Evolutionary conservation across 306 rosid genomes (phyloP), one percentile per base, ranked within the genome.

Genomic region (Aeschynomene evenia): DNA sequence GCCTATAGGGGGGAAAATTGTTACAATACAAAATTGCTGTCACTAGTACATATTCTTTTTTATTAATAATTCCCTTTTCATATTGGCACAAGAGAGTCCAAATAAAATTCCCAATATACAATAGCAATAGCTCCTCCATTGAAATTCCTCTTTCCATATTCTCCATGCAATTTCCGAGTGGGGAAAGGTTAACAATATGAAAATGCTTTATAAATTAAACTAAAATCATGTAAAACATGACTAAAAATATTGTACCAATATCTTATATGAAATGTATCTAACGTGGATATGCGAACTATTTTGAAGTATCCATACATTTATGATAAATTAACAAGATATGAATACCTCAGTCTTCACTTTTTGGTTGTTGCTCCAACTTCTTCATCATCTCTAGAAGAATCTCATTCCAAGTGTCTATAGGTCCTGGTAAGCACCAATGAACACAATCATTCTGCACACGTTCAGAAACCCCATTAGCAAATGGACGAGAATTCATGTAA

Each of bases 361-460:
- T 54, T 16, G 42, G 18, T 0, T 28, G 63, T 1, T 64, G 68
- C 75, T 39, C 75, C 93, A 84, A 83, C 18, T 63, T 89, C 83
- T 77, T 87, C 65, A 87, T 26, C 23, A 85, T 67, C 58, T 87
- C 79, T 1, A 91, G 36, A 50, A 91, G 31, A 13, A 91, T 85
- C 53, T 85, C 89, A 85, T 91, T 91, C 98, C 98, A 91, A 7
- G 98, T 89, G 77, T 91, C 98, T 4, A 91, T 53, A 42, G 98
- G 86, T 14, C 98, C 98, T 1, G 98, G 96, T 77, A 91, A 73
- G 66, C 98, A 91, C 98, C 98, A 91, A 77, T 91, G 98, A 58
- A 91, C 91, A 77, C 98, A 91, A 55, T 91, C 96, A 67, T 93
- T 90, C 63, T 88, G 98, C 8, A 93, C 85, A n/a, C 48, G 77